phyloP scores from a whole-genome alignment of 2,329 filamentous ascomycete genomes.

The Rhexocercosporidium sp. region DNA sequence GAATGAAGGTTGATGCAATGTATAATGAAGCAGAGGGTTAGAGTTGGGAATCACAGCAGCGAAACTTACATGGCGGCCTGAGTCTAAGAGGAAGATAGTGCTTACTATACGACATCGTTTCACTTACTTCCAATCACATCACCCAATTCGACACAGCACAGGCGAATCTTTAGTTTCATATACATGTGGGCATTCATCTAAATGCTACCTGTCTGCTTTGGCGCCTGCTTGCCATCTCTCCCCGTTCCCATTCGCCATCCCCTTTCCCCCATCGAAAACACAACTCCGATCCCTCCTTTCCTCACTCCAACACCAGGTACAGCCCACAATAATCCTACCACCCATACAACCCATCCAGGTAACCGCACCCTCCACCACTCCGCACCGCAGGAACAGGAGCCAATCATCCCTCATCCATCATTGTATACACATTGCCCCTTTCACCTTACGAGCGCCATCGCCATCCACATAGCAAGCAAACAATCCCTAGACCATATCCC shows the following conservation, averaged over 20 bases:
- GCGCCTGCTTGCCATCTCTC: too few relatives aligned
- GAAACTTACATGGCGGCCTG: too few relatives aligned
- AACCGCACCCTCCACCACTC: background rate
- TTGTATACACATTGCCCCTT: background rate
- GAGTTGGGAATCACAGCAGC: too few relatives aligned
- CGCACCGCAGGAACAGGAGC: background rate
- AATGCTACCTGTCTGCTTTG: constrained; percentile 1
- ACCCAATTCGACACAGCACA: background rate
- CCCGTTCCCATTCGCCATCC: too few relatives aligned
- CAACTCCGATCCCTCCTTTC: background rate
- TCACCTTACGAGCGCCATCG: background rate
- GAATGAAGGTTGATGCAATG: too few relatives aligned
- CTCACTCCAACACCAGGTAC: background rate
- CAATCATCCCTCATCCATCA: constrained; percentile 5
- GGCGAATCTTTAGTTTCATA: background rate
- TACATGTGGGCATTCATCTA: constrained; percentile 10
- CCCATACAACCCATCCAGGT: background rate
- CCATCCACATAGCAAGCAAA: background rate
- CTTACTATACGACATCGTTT: background rate
- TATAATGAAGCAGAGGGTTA: too few relatives aligned
- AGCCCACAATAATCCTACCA: constrained; percentile 2
- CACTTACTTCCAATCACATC: background rate
- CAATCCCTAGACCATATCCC: background rate
- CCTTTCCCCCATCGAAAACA: background rate
- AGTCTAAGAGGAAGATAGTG: too few relatives aligned